Percentiles rank a stretch among this genome's conserved stretches.
Evolutionary conservation across 2,329 filamentous ascomycete genomes (phyloP).

Genomic region (Fusarium albosuccineum): DNA sequence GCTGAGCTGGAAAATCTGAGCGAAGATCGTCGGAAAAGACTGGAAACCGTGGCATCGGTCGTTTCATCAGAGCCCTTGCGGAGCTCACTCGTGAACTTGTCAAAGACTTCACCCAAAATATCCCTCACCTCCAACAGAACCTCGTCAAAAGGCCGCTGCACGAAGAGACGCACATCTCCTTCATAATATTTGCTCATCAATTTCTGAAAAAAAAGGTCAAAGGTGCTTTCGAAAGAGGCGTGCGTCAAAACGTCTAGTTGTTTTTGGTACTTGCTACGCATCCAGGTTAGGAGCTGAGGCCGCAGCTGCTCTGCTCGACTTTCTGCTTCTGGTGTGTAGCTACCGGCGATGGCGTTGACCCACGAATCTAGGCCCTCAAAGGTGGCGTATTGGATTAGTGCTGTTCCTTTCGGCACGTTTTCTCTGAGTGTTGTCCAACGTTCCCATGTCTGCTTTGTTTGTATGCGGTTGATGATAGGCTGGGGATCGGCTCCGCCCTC

Average conservation of each 20-base stretch:
- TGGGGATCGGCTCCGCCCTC: background rate
- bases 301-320: background rate
- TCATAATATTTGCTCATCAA: no score
- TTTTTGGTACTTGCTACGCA: background rate
- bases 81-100: no score
- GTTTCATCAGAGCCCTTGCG: no score
- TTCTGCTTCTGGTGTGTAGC: background rate
- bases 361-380: background rate
- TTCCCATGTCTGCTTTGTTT: background rate
- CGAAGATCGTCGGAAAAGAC: no score
- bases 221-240: no score
- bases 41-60: no score
- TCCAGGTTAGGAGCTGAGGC: background rate
- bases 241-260: no score
- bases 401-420: background rate
- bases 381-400: background rate
- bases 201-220: no score
- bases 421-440: constrained; percentile 14
- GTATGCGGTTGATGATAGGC: background rate
- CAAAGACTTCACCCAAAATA: no score
- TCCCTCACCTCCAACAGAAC: no score
- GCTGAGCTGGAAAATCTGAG: background rate
- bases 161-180: no score
- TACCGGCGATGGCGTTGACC: background rate
- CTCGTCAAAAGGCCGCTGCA: no score